Percentiles rank a stretch among this genome's conserved stretches.
These are phyloP conservation scores for Alloascoidea hylecoeti DNA, from an alignment of 805 yeast genomes.

Conservation along the genomic window DNA sequence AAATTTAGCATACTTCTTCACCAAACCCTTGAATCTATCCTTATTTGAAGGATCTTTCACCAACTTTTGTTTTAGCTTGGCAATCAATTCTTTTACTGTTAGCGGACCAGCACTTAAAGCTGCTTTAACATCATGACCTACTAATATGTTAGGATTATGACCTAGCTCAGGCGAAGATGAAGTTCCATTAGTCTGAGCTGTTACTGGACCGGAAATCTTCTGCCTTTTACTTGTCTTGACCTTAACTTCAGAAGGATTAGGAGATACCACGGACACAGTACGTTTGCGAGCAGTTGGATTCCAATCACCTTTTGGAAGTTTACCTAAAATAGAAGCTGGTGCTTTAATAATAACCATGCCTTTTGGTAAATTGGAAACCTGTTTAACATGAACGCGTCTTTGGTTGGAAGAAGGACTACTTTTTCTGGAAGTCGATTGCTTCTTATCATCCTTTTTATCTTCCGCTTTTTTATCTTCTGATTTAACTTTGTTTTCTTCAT, in stretches of 20 bases:
- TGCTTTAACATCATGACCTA: constrained; percentile 5
- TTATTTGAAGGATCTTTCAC: constrained; percentile 45
- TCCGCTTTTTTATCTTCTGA: constrained; percentile 5
- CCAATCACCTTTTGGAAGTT: constrained; percentile 79
- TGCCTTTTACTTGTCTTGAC: constrained; percentile 19
- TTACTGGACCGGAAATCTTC: constrained; percentile 2
- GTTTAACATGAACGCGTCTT: constrained; percentile 16
- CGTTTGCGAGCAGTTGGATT: constrained; percentile 42
- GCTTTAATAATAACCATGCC: constrained; percentile 55
- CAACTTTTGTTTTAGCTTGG: constrained; percentile 38
- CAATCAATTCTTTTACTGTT: constrained; percentile 42
- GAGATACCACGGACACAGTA: constrained; percentile 17
- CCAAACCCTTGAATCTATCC: constrained; percentile 35
- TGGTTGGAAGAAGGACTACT: constrained; percentile 14
- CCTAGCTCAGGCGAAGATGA: too few species aligned
- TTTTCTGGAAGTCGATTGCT: constrained; percentile 4
- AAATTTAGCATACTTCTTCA: constrained; percentile 33
- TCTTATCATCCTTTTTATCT: constrained; percentile 7
- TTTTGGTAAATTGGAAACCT: constrained; percentile 27
- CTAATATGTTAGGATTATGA: constrained; percentile 10
- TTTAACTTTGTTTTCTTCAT: constrained; percentile 9
- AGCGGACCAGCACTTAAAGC: constrained; percentile 7
- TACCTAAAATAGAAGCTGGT: constrained; percentile 38
- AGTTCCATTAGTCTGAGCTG: background rate
- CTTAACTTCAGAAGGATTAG: constrained; percentile 8